Evolutionary conservation across 345 rosid genomes (phyloP).

Genomic region (Adansonia digitata): DNA sequence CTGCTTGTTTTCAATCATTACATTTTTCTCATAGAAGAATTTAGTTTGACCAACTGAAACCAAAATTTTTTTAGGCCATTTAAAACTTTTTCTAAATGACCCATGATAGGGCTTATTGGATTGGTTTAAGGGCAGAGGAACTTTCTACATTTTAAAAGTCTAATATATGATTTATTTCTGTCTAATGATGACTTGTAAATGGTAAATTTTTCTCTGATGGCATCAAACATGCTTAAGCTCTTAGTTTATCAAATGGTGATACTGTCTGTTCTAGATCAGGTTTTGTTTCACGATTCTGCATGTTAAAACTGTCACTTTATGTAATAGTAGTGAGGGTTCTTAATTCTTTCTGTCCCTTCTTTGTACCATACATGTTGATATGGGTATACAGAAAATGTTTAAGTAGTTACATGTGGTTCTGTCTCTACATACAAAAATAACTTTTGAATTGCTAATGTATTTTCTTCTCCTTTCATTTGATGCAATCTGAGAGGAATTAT

Average conservation of each 20-base stretch:
- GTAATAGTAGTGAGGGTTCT: background rate
- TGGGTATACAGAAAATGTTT: background rate
- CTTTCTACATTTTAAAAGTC: background rate
- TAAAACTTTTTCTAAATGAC: background rate
- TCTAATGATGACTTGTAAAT: background rate
- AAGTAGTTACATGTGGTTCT: background rate
- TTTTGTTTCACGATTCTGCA: background rate
- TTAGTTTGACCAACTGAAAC: background rate
- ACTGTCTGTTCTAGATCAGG: background rate
- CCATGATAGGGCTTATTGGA: background rate
- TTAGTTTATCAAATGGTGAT: background rate
- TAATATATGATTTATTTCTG: background rate
- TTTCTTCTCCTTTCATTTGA: background rate
- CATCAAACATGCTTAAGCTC: background rate
- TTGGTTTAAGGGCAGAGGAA: background rate
- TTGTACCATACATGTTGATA: background rate
- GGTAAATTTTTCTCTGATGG: background rate
- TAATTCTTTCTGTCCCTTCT: background rate
- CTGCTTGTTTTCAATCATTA: background rate
- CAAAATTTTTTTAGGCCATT: background rate
- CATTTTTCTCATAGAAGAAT: background rate
- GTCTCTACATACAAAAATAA: background rate
- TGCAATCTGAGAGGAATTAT: background rate
- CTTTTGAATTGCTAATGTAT: background rate
- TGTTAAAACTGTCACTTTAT: background rate